These are phyloP conservation scores for Blepharisma japonicum DNA, from an alignment of 73 alveolate genomes.

Conservation along the genomic window DNA sequence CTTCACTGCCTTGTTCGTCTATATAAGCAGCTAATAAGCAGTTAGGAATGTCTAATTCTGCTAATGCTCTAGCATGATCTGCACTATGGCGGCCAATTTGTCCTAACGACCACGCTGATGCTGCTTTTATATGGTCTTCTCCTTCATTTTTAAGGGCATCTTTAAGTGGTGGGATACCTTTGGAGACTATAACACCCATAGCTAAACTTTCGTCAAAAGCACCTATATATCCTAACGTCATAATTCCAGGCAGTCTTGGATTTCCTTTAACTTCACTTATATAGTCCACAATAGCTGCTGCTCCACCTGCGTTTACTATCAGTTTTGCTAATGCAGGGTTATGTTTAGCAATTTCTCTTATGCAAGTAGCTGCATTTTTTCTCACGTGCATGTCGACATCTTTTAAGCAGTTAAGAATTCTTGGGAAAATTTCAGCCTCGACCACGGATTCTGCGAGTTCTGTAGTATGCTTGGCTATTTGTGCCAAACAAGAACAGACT, in stretches of 20 bases:
- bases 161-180: slow-evolving; percentile 65
- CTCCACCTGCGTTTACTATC: slow-evolving; percentile 99
- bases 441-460: slow-evolving; percentile 98
- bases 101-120: slow-evolving; percentile 93
- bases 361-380: slow-evolving; percentile 99
- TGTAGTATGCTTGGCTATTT: slow-evolving; percentile 98
- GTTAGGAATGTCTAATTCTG: slow-evolving; percentile 94
- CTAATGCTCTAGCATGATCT: slow-evolving; percentile 98
- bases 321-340: slow-evolving; percentile 98
- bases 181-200: slow-evolving; percentile 91
- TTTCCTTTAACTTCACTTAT: slow-evolving; percentile 93
- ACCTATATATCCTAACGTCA: slow-evolving; percentile 96
- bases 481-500: slow-evolving; percentile 97
- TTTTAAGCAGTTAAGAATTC: slow-evolving; percentile 97
- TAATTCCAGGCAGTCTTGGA: slow-evolving; percentile 95
- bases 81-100: slow-evolving; percentile 98
- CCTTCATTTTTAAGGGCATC: slow-evolving; percentile 97
- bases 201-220: slow-evolving; percentile 97
- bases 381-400: slow-evolving; percentile 85
- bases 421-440: slow-evolving; percentile 97
- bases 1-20: slow-evolving; percentile 83
- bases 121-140: slow-evolving; percentile 96
- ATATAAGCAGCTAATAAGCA: slow-evolving; percentile 55
- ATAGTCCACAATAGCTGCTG: slow-evolving; percentile 96
- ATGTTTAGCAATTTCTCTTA: slow-evolving; percentile 98